Evolutionary conservation across 768 basidiomycete species (phyloP).

Genomic region (Rhodotorula taiwanensis): DNA sequence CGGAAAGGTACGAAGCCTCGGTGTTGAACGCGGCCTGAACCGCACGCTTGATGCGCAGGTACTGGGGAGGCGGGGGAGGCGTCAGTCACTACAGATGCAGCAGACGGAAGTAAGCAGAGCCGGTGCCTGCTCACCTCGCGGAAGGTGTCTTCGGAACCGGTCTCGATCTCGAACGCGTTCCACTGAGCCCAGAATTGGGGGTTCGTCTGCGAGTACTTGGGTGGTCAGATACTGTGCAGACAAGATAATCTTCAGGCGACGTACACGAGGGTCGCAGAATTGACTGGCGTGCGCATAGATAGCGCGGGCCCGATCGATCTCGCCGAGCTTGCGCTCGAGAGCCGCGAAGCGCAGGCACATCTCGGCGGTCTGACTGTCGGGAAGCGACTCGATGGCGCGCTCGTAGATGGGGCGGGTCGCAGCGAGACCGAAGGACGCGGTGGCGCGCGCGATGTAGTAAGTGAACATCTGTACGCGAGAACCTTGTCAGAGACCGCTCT

Average conservation of each 20-base stretch:
- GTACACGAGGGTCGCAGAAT: constrained; percentile 89
- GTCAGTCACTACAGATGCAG: neutral
- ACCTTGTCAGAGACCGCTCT: neutral
- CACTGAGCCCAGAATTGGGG: constrained; percentile 94
- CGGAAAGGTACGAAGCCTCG: constrained; percentile 58
- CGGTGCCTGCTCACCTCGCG: constrained; percentile 44
- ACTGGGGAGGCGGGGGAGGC: constrained; percentile 53
- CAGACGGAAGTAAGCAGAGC: constrained; percentile 22
- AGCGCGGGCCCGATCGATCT: constrained; percentile 93
- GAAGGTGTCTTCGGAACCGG: constrained; percentile 98
- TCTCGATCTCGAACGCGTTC: constrained; percentile 97
- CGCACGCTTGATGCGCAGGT: constrained; percentile 91
- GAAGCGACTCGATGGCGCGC: constrained; percentile 82
- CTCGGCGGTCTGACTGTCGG: constrained; percentile 87
- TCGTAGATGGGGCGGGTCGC: constrained; percentile 96
- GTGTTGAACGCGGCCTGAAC: constrained; percentile 99
- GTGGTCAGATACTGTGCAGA: no score
- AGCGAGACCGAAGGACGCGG: constrained; percentile 88
- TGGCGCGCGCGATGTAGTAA: constrained; percentile 94
- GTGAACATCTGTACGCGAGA: constrained; percentile 68
- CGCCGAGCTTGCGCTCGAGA: constrained; percentile 93
- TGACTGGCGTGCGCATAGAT: constrained; percentile 97
- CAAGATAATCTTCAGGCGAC: no score
- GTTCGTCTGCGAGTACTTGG: constrained; percentile 45
- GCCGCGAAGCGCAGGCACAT: constrained; percentile 96